phyloP scores from a whole-genome alignment of 192 early-diverging fungal species.

The Backusella mclennaniae region DNA sequence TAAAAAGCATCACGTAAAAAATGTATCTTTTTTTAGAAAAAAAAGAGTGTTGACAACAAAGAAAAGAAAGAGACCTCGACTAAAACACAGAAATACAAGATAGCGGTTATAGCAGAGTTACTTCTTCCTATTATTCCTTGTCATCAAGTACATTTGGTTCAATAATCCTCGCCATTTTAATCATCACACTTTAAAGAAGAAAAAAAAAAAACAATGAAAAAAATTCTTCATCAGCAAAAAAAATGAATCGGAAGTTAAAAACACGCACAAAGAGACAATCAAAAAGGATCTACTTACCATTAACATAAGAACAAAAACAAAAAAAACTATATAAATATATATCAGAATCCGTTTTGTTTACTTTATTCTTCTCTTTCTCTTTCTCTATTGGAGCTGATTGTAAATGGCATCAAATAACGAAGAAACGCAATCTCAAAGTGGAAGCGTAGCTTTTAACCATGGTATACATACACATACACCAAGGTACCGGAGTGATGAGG shows the following conservation, averaged over 20 bases:
- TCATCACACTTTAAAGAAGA: neutral
- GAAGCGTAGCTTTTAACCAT: neutral
- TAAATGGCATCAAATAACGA: neutral
- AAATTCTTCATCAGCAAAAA: neutral
- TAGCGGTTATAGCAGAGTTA: neutral
- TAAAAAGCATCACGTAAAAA: neutral
- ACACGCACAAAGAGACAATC: neutral
- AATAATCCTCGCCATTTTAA: neutral
- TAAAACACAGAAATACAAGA: neutral
- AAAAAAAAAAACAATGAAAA: neutral
- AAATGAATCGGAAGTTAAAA: neutral
- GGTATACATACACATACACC: neutral
- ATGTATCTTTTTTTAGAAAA: neutral
- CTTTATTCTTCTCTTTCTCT: neutral
- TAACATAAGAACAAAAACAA: too few species aligned
- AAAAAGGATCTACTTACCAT: neutral
- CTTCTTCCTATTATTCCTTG: neutral
- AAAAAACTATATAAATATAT: neutral
- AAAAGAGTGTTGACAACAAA: neutral
- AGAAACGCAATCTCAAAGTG: neutral
- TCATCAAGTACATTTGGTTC: neutral
- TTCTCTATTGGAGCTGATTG: neutral
- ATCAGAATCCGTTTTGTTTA: neutral
- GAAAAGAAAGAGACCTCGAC: neutral
- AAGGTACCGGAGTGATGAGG: neutral